Evolutionary conservation across 345 rosid genomes (phyloP).

Genomic region (Euphorbia tirucalli): DNA sequence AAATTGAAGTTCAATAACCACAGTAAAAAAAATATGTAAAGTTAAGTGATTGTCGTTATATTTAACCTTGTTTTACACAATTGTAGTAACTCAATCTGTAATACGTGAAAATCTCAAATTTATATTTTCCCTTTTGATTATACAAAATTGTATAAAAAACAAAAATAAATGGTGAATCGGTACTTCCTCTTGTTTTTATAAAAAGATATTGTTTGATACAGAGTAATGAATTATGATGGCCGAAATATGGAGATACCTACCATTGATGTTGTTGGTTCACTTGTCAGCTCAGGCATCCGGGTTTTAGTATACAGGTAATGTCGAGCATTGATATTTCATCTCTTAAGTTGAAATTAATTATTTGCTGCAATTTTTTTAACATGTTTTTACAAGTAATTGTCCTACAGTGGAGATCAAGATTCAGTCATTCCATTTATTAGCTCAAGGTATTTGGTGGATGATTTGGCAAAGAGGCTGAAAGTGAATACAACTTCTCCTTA

Average conservation of each 20-base stretch:
- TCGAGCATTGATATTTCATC: background rate
- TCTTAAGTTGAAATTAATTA: background rate
- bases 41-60: too few relatives aligned
- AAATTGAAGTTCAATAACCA: too few relatives aligned
- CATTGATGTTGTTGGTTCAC: slow-evolving; percentile 19
- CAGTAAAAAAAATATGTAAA: too few relatives aligned
- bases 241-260: slow-evolving; percentile 19
- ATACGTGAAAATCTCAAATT: too few relatives aligned
- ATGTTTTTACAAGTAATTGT: background rate
- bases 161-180: too few relatives aligned
- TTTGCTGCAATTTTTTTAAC: background rate
- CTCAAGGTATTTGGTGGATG: slow-evolving; percentile 13
- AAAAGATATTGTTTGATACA: background rate
- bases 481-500: slow-evolving; percentile 16
- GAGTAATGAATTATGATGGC: slow-evolving; percentile 13
- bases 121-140: too few relatives aligned
- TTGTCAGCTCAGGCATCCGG: slow-evolving; percentile 19
- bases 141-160: too few relatives aligned
- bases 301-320: slow-evolving; percentile 24
- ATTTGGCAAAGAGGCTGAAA: slow-evolving; percentile 14
- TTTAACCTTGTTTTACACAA: too few relatives aligned
- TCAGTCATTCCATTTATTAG: slow-evolving; percentile 15
- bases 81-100: too few relatives aligned
- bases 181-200: too few relatives aligned
- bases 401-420: slow-evolving; percentile 27